These are phyloP conservation scores for Ogataea angusta DNA, from an alignment of 805 yeast genomes.

Conservation along the genomic window DNA sequence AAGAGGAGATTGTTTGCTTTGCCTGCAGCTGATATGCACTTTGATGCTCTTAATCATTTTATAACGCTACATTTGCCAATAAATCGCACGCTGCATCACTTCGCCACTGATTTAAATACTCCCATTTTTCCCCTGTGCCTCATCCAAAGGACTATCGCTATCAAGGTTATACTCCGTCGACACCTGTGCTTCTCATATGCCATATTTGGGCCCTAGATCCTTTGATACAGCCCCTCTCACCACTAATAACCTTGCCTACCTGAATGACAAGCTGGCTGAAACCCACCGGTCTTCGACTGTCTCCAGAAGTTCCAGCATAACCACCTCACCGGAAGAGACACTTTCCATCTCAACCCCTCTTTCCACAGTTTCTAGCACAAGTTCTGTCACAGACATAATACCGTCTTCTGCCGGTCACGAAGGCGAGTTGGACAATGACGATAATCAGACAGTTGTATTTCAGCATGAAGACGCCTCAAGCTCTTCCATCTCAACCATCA, in stretches of 20 bases:
- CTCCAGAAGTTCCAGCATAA: slow-evolving; percentile 15
- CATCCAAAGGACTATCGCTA: neutral
- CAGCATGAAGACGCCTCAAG: slow-evolving; percentile 12
- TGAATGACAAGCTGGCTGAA: slow-evolving; percentile 24
- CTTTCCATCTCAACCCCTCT: slow-evolving; percentile 27
- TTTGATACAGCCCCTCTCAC: slow-evolving; percentile 36
- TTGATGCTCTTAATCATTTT: slow-evolving; percentile 1
- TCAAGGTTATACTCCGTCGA: neutral
- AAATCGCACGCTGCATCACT: slow-evolving; percentile 3
- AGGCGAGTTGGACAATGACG: slow-evolving; percentile 21
- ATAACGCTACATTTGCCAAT: slow-evolving; percentile 10
- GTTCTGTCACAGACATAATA: slow-evolving; percentile 13
- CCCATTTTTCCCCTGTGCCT: neutral
- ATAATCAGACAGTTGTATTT: slow-evolving; percentile 25
- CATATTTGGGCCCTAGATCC: slow-evolving; percentile 35
- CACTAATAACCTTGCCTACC: slow-evolving; percentile 29
- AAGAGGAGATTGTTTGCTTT: slow-evolving; percentile 9
- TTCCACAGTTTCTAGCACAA: slow-evolving; percentile 26
- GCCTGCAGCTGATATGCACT: slow-evolving; percentile 7
- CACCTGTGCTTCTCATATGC: slow-evolving; percentile 21
- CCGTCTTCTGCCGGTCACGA: slow-evolving; percentile 7
- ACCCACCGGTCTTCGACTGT: slow-evolving; percentile 9
- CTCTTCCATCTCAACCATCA: slow-evolving; percentile 19
- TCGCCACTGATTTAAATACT: slow-evolving; percentile 5
- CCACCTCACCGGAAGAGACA: slow-evolving; percentile 24